Percentiles rank a stretch among this genome's conserved stretches.
Evolutionary conservation across 495 filamentous ascomycete species (phyloP).

Genomic region (Collariella sp.): DNA sequence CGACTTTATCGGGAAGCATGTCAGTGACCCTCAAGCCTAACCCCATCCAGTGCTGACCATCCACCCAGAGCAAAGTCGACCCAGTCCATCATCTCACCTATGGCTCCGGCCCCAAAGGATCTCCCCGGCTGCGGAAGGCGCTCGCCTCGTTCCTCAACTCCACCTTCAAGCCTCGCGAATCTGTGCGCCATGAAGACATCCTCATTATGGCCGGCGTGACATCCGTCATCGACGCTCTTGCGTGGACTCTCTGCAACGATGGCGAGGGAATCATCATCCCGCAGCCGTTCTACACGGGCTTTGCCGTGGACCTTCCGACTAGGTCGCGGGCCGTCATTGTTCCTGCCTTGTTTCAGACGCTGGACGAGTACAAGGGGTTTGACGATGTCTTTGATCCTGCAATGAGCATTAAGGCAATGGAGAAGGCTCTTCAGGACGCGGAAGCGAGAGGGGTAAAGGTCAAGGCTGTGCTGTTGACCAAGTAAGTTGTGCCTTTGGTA

Average conservation of each 20-base stretch:
- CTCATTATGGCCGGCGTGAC: constrained; percentile 23
- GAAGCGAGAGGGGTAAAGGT: constrained; percentile 24
- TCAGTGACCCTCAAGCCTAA: not conserved
- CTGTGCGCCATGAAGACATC: constrained; percentile 17
- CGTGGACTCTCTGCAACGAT: constrained; percentile 24
- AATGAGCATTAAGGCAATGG: constrained; percentile 12
- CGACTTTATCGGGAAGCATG: constrained; percentile 16
- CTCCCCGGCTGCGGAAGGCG: constrained; percentile 18
- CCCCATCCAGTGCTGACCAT: not conserved
- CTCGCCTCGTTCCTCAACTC: constrained; percentile 24
- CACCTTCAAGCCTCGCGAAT: constrained; percentile 14
- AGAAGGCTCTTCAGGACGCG: constrained; percentile 28
- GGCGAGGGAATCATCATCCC: constrained; percentile 28
- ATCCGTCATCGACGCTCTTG: constrained; percentile 21
- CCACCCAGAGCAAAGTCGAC: constrained; percentile 4
- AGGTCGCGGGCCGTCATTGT: constrained; percentile 28
- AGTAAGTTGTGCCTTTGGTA: constrained; percentile 20
- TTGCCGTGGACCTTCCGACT: constrained; percentile 11
- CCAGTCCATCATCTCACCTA: constrained; percentile 23
- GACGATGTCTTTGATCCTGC: constrained; percentile 34
- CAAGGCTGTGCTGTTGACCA: constrained; percentile 19
- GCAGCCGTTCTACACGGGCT: constrained; percentile 25
- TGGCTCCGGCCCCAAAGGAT: constrained; percentile 22
- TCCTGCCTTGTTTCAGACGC: constrained; percentile 31
- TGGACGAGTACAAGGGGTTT: constrained; percentile 31